phyloP scores from a whole-genome alignment of 805 yeast genomes.

The Zygosaccharomyces bisporus region DNA sequence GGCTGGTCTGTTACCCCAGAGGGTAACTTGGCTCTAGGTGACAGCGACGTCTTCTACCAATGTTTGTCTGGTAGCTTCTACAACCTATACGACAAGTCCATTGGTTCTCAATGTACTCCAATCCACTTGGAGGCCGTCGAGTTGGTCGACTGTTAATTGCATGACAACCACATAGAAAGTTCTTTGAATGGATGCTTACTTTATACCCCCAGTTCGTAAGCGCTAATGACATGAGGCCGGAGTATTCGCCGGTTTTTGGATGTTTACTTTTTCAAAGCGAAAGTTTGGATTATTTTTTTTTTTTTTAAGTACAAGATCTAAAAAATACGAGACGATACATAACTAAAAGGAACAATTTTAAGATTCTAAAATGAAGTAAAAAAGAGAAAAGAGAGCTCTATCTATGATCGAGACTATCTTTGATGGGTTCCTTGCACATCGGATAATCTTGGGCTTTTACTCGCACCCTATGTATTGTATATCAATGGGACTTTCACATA shows the following conservation, averaged over 20 bases:
- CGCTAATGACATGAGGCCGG: neutral
- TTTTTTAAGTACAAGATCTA: neutral
- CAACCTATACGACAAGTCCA: slow-evolving; percentile 66
- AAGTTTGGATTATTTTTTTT: slow-evolving; percentile 3
- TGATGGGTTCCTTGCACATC: no score
- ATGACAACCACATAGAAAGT: neutral
- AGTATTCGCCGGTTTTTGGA: neutral
- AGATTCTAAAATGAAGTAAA: no score
- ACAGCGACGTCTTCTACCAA: slow-evolving; percentile 55
- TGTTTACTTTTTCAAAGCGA: neutral
- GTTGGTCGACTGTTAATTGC: slow-evolving; percentile 52
- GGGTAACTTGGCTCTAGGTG: slow-evolving; percentile 58
- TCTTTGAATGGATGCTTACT: slow-evolving; percentile 2
- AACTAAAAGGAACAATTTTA: slow-evolving; percentile 6
- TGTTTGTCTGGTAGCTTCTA: slow-evolving; percentile 74
- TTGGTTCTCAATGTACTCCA: slow-evolving; percentile 60
- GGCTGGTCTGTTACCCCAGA: slow-evolving; percentile 57
- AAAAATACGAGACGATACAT: slow-evolving; percentile 8
- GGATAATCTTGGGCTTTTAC: no score
- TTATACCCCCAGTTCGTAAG: slow-evolving; percentile 5
- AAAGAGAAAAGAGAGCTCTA: no score
- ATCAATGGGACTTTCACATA: neutral
- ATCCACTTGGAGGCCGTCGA: slow-evolving; percentile 59
- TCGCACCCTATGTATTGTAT: no score
- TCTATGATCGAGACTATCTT: no score